Evolutionary conservation across 345 rosid genomes (phyloP), one percentile per base, ranked within the genome.

Genomic region (Rubroshorea leprosula): DNA sequence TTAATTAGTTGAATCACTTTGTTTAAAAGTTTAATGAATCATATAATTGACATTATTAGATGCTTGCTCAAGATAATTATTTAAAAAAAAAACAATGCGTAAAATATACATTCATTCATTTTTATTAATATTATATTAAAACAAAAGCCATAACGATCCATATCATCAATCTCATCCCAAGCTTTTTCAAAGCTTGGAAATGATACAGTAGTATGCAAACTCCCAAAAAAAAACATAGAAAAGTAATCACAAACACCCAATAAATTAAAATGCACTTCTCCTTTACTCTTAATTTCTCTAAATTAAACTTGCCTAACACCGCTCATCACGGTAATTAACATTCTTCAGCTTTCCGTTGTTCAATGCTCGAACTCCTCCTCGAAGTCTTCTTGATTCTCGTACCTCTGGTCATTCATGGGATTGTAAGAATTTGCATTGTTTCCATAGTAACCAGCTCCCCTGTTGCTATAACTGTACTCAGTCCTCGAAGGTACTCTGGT

Each of bases 351-450:
- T 44, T 35, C 12, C 45, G 45, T 39, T 20, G 27, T 21, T 60
- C 64, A 61, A 21, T 55, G 64, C 18, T 61, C 64, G 35, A 50
- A 61, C 23, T 23, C 55, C 21, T 59, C 61, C 53, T 70, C 39
- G 63, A 47, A 35, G 49, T 59, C 61, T 54, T 43, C 45, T 18
- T 53, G 58, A 20, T 54, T 61, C 70, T 61, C 59, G 29, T 56
- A 29, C 35, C 9, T 29, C 9, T 35, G 41, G 12, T 13, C 41
- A 35, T 35, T 35, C 31, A 27, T 27, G 5, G 5, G 31, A 27
- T 27, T 62, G 55, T 57, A 51, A 46, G 43, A 69, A 22, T 66
- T 61, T 70, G 51, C 75, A 4, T 74, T 60, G 12, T 35, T 35
- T 13, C 41, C 41, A 35, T 35, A 35, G 12, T 3, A 35, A 6